Evolutionary conservation across 2,329 filamentous ascomycete species (phyloP), one percentile per base, ranked within the genome.

Genomic region (Fusarium anguioides): DNA sequence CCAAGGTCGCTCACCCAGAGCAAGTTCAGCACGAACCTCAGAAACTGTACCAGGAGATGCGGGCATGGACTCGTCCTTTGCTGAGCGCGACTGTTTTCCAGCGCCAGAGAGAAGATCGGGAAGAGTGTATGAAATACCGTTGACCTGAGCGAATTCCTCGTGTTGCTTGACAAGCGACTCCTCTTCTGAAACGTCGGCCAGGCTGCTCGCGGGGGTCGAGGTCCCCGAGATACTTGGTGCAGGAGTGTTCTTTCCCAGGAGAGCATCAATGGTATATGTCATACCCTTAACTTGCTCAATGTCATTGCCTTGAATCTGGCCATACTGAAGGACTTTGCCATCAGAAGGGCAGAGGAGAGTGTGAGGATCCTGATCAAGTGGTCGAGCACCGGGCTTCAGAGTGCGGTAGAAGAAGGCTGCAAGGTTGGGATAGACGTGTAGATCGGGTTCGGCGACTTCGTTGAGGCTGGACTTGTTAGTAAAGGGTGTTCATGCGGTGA

Each of bases 241-340:
- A 35, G 86, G 86, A 8, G 84, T 86, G 63, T 83, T 82, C 67
- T 87, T 89, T 49, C 96, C 96, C 3, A 99, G 86, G 3, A 99
- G 86, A 9, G 96, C 94, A 76, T 99, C 96, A 53, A 99, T 87
- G 69, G 91, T 97, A 80, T 99, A 99, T 1, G 96, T 99, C 85
- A 99, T 96, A 61, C 96, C 96, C 81, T 99, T 99, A 67, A 99
- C 95, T 81, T 99, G 96, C 78, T 99, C 96, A 40, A 99, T 96
- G 75, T 97, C 93, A 45, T 95, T 94, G 73, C 94, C 89, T 74
- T 96, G 91, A 57, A 99, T 97, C 71, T 89, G 89, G 12, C 96
- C 96, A 72, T 94, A 97, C 73, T 98, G 95, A 24, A 99, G 86
- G 42, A 99, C 86, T 66, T 91, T 91, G 44, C 96, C 96, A 77